Base-by-base conservation (phyloP, 306 rosid genomes). In the Inga laurina region DNA sequence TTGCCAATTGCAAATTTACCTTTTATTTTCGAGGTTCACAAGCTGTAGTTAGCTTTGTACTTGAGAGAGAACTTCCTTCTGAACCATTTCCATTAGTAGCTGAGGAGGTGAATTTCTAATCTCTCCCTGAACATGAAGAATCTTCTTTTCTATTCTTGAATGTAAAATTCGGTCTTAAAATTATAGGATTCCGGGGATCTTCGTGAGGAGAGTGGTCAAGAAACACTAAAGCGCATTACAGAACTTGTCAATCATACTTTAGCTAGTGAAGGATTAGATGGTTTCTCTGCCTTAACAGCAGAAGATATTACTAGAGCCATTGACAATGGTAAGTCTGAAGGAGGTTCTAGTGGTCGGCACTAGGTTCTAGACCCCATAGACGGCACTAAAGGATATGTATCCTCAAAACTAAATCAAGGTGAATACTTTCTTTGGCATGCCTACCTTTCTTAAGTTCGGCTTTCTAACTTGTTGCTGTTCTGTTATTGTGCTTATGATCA, bases 281-380 rank as follows among this genome's bases (percentile, higher is more conserved):
- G 81, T 68, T 78, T 73, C 86, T 75, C 93, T 79, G 51, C 83
- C 77, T 86, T 95, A 83, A 89, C 91, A 71, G 79, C 82, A 6
- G 92, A 92, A 77, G 98, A 92, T 70, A 92, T 95, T 71, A 89
- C 93, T 71, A 85, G 66, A 79, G 96, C 97, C 81, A 95, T 95
- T 75, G 99, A 95, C 82, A 83, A 57, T 86, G 99, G 99, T 19
- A 92, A 85, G 82, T 95, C 99, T 48, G 99, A 93, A 75, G 99
- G 99, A 64, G 99, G 99, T 66, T 83, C 97, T 45, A 82, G 73
- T 86, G 98, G 99, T 75, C 88, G 85, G 72, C 99, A 95, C 71
- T 95, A 97, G 99, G 96, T 95, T 88, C 88, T 95, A 89, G 99
- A 95, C 83, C 99, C 99, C 12, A 95, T 95, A 64, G 99, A 95